These are phyloP conservation scores for Pluteus cervinus DNA, from an alignment of 768 basidiomycete species.

Conservation along the genomic window DNA sequence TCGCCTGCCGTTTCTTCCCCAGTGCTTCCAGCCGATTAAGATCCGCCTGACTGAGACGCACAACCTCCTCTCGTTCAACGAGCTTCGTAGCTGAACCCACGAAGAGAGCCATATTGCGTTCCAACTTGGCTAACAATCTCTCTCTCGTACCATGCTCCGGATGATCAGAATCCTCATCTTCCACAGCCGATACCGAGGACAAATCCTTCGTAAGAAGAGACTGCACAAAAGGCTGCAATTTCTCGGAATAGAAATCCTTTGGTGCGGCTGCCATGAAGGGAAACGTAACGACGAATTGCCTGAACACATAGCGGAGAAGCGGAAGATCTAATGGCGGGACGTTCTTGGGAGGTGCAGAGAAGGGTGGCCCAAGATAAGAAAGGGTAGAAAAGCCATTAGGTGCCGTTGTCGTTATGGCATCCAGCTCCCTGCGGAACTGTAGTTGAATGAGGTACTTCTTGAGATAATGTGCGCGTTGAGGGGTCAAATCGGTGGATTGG, in stretches of 20 bases:
- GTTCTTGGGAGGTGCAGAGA: conserved; percentile 62
- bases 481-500: conserved; percentile 68
- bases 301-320: conserved; percentile 84
- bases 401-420: conserved; percentile 44
- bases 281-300: conserved; percentile 90
- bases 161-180: conserved; percentile 30
- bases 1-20: conserved; percentile 57
- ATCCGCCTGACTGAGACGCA: conserved; percentile 82
- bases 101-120: conserved; percentile 82
- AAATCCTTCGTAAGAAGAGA: conserved; percentile 80
- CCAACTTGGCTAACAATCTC: conserved; percentile 70
- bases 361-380: conserved; percentile 86
- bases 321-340: conserved; percentile 67
- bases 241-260: conserved; percentile 86
- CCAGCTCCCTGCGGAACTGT: conserved; percentile 78
- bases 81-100: conserved; percentile 79
- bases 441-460: conserved; percentile 93
- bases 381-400: conserved; percentile 55
- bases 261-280: conserved; percentile 91
- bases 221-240: conserved; percentile 91
- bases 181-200: conserved; percentile 51
- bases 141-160: conserved; percentile 55
- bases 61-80: conserved; percentile 80
- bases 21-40: conserved; percentile 71
- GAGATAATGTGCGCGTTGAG: conserved; percentile 93